Conservation (phyloP, 805 yeast genomes). For the Saturnispora zaruensis region DNA sequence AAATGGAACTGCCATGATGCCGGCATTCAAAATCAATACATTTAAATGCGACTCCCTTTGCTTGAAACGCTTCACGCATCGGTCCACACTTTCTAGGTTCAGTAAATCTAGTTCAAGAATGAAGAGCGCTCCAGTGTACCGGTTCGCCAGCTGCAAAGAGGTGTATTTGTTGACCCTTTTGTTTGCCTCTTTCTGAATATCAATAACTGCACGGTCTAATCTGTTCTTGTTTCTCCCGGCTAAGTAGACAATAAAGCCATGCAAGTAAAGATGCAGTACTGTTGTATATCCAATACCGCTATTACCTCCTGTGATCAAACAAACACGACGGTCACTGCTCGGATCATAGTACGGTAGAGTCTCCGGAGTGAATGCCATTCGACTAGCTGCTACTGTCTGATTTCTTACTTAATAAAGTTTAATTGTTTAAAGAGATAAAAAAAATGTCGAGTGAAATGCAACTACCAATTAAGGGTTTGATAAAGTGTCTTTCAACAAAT, state of each 20-base stretch:
- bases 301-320: constrained; percentile 74
- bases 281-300: constrained; percentile 76
- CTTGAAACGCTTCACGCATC: constrained; percentile 40
- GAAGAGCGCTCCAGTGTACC: constrained; percentile 42
- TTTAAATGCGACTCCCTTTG: constrained; percentile 44
- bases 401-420: not conserved
- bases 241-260: constrained; percentile 68
- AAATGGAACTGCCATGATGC: constrained; percentile 71
- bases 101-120: constrained; percentile 49
- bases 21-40: constrained; percentile 68
- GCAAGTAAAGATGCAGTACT: constrained; percentile 65
- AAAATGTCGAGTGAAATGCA: not conserved
- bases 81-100: constrained; percentile 37
- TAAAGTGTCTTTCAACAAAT: not conserved
- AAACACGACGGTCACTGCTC: constrained; percentile 44
- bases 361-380: constrained; percentile 32
- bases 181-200: constrained; percentile 47
- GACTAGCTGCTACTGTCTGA: not conserved
- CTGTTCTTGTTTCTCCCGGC: constrained; percentile 59
- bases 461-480: not conserved
- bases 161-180: constrained; percentile 20
- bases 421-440: not conserved
- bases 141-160: constrained; percentile 14
- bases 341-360: constrained; percentile 58
- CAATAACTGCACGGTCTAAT: constrained; percentile 48